Evolutionary conservation across 208 protist genomes (phyloP).

Genomic region (Sergeia podlipaevii): DNA sequence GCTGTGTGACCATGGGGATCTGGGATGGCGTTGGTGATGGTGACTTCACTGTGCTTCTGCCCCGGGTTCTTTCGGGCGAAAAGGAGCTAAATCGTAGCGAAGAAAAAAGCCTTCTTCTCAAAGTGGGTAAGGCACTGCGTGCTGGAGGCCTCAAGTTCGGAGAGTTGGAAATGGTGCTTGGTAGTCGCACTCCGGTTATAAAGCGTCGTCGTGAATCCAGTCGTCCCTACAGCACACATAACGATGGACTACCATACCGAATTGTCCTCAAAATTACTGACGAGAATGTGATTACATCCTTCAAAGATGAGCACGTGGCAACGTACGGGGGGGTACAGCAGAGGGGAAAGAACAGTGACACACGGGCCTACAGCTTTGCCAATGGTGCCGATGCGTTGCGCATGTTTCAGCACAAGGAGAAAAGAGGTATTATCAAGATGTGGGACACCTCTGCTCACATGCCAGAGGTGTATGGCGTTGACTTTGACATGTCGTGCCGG

Average conservation of each 20-base stretch:
- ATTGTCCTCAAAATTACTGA: background rate
- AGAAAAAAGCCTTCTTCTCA: constrained; percentile 10
- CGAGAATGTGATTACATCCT: no score
- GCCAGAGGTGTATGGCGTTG: constrained; percentile 67
- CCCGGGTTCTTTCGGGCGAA: background rate
- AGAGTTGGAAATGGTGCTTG: constrained; percentile 48
- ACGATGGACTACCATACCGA: no score
- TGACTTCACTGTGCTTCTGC: constrained; percentile 52
- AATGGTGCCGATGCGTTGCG: constrained; percentile 26
- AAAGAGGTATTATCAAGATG: constrained; percentile 16
- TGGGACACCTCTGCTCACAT: constrained; percentile 25
- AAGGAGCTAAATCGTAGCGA: background rate
- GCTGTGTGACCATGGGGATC: constrained; percentile 58
- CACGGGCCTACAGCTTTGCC: constrained; percentile 11
- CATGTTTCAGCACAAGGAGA: constrained; percentile 27
- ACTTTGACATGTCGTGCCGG: constrained; percentile 81
- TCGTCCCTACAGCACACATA: constrained; percentile 10
- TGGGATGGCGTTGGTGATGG: constrained; percentile 79
- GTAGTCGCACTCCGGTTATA: constrained; percentile 66
- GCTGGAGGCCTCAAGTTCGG: constrained; percentile 53
- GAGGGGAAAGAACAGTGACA: background rate
- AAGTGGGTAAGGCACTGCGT: constrained; percentile 21
- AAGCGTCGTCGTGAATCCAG: constrained; percentile 24
- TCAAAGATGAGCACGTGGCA: background rate
- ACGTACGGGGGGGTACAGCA: background rate